Evolutionary conservation across 1,284 basidiomycete genomes (phyloP).

Genomic region (Pseudozyma tsukubaensis): DNA sequence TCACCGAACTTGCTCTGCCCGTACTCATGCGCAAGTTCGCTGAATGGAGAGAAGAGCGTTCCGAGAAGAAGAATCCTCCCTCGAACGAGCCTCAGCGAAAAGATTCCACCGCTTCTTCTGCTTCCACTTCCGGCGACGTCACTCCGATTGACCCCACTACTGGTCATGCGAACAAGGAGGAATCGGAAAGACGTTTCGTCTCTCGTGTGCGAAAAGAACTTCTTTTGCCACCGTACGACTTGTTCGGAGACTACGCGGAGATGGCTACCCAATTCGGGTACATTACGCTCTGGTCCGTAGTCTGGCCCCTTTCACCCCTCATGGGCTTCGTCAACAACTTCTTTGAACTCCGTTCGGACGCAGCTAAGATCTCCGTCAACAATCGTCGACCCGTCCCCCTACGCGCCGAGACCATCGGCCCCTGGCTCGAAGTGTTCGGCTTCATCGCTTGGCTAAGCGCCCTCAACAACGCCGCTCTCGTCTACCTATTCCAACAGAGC

Average conservation of each 20-base stretch:
- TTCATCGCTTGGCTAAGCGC: conserved; percentile 58
- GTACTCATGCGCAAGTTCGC: conserved; percentile 69
- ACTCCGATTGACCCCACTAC: conserved; percentile 10
- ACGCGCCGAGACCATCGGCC: conserved; percentile 89
- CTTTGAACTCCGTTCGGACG: conserved; percentile 90
- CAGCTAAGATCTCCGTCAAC: conserved; percentile 92
- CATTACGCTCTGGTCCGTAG: conserved; percentile 88
- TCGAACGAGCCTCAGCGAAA: conserved; percentile 1
- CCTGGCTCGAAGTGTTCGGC: conserved; percentile 86
- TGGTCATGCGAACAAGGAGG: conserved; percentile 10
- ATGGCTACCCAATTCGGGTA: conserved; percentile 89
- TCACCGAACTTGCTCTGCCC: conserved; percentile 86
- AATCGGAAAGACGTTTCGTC: conserved; percentile 79
- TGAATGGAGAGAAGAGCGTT: conserved; percentile 44
- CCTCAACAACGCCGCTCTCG: conserved; percentile 57
- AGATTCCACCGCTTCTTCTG: conserved; percentile 10
- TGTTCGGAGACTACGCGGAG: conserved; percentile 83
- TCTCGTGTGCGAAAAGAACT: conserved; percentile 82
- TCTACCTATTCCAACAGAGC: conserved; percentile 61
- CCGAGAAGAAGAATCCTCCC: conserved; percentile 16
- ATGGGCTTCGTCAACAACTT: conserved; percentile 78
- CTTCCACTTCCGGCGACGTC: conserved; percentile 20
- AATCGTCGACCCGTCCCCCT: conserved; percentile 84
- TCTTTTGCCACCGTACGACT: conserved; percentile 79
- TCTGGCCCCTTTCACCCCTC: conserved; percentile 86